phyloP scores from a whole-genome alignment of 805 yeast species.

The Wickerhamomyces canadensis region DNA sequence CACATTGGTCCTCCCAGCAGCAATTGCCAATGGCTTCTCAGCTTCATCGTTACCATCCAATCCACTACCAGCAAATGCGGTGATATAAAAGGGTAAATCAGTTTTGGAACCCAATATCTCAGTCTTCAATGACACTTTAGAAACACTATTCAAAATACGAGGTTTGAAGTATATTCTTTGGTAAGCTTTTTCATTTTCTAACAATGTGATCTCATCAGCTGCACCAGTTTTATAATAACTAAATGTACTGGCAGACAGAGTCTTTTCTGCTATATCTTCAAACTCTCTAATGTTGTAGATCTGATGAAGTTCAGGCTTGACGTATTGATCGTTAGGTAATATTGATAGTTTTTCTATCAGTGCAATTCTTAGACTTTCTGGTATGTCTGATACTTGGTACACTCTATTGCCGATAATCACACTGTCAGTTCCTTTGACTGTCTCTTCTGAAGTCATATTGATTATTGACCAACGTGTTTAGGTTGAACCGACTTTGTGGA shows the following conservation, averaged over 20 bases:
- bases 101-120: slow-evolving; percentile 42
- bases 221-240: slow-evolving; percentile 43
- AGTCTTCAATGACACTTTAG: slow-evolving; percentile 36
- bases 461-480: too few relatives aligned
- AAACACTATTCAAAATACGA: slow-evolving; percentile 32
- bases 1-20: slow-evolving; percentile 34
- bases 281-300: slow-evolving; percentile 35
- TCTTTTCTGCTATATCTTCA: slow-evolving; percentile 33
- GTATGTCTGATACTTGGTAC: background rate
- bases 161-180: slow-evolving; percentile 41
- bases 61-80: slow-evolving; percentile 42
- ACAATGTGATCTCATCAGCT: slow-evolving; percentile 41
- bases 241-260: slow-evolving; percentile 31
- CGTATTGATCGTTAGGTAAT: slow-evolving; percentile 1
- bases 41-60: slow-evolving; percentile 38
- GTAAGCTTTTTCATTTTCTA: slow-evolving; percentile 39
- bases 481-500: too few relatives aligned
- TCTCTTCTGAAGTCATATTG: too few relatives aligned
- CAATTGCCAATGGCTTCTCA: slow-evolving; percentile 36
- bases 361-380: slow-evolving; percentile 1
- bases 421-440: too few relatives aligned
- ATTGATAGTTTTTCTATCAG: slow-evolving; percentile 1
- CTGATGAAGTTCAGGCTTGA: slow-evolving; percentile 27
- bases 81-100: slow-evolving; percentile 40
- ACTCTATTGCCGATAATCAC: slow-evolving; percentile 1